Evolutionary conservation across 257 asterid species (phyloP).

Genomic region (Voacanga thouarsii): DNA sequence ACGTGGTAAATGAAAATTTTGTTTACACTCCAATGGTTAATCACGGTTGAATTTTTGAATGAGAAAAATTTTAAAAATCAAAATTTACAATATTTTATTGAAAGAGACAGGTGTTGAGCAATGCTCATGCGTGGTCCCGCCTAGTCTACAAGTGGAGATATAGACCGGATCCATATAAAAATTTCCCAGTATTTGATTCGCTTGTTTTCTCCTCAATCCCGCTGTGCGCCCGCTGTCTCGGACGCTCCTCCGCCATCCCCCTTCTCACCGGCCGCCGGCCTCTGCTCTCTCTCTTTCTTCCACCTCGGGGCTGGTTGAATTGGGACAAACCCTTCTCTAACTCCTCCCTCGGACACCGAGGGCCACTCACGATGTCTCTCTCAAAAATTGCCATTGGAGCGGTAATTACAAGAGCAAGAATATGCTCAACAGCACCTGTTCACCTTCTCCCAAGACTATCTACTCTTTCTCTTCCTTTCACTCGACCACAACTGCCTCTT

Average conservation of each 20-base stretch:
- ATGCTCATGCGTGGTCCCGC: too few relatives aligned
- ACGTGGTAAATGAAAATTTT: too few relatives aligned
- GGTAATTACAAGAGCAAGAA: conserved; percentile 4
- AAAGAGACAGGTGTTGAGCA: too few relatives aligned
- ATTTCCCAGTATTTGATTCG: too few relatives aligned
- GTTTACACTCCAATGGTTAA: too few relatives aligned
- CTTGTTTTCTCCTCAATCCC: neutral
- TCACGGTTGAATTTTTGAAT: too few relatives aligned
- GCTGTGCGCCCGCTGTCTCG: neutral
- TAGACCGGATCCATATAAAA: too few relatives aligned
- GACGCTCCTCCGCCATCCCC: neutral
- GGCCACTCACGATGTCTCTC: neutral
- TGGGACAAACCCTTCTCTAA: neutral
- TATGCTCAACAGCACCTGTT: neutral
- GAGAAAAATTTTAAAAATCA: too few relatives aligned
- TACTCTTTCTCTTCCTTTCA: neutral
- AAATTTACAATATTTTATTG: too few relatives aligned
- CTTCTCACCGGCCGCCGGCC: neutral
- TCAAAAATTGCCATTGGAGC: conserved; percentile 1
- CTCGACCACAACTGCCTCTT: neutral
- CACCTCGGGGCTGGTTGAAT: neutral
- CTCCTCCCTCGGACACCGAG: neutral
- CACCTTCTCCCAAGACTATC: neutral
- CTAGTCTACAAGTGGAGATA: too few relatives aligned
- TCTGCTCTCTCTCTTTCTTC: neutral